Conservation (phyloP, 306 rosid species). For the Medicago lupulina region DNA sequence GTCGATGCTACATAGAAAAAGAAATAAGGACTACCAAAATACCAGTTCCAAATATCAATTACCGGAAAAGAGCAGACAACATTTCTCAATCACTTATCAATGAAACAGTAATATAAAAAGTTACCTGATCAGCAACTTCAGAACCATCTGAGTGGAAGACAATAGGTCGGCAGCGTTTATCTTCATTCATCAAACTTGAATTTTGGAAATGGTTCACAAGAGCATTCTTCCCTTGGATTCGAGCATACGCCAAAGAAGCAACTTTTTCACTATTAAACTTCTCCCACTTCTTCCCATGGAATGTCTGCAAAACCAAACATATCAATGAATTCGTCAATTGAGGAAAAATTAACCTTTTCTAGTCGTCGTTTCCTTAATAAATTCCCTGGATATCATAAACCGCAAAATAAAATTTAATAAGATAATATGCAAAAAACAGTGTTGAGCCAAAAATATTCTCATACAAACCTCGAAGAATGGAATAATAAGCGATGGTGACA, state of each 20-base stretch:
- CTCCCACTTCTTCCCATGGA: conserved; percentile 98
- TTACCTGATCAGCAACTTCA: conserved; percentile 83
- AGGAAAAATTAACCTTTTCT: not conserved
- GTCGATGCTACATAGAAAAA: not conserved
- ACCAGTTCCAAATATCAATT: conserved; percentile 19
- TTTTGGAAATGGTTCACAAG: conserved; percentile 97
- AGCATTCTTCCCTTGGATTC: conserved; percentile 95
- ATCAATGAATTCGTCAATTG: not conserved
- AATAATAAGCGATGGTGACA: conserved; percentile 82
- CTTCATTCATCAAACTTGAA: conserved; percentile 99
- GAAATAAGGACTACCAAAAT: not conserved
- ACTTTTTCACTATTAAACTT: conserved; percentile 99
- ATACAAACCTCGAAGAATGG: conserved; percentile 76
- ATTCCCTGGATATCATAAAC: conserved; percentile 27
- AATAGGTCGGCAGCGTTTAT: conserved; percentile 96
- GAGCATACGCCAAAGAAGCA: conserved; percentile 96
- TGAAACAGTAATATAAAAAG: not conserved
- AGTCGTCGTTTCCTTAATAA: not conserved
- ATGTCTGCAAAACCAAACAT: conserved; percentile 63
- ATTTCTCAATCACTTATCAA: conserved; percentile 10
- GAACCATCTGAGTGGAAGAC: conserved; percentile 90
- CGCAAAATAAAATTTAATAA: conserved; percentile 1
- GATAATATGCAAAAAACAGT: conserved; percentile 26
- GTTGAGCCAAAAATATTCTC: not conserved
- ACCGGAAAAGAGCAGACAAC: not conserved